phyloP scores from a whole-genome alignment of 331 rosid species.

The Arachis monticola region DNA sequence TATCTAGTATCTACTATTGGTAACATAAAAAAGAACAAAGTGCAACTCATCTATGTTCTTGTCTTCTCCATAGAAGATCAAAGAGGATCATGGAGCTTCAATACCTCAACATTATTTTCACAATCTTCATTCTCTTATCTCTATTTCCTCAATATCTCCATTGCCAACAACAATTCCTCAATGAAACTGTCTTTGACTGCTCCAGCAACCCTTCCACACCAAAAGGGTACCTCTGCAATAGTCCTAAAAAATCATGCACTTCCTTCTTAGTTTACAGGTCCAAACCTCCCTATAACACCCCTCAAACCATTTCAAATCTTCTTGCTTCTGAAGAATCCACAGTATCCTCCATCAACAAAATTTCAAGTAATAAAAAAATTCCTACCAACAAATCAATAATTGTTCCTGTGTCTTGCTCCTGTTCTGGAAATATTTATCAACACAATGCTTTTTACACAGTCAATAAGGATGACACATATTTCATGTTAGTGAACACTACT shows the following conservation, averaged over 20 bases:
- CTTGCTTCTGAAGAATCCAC: conserved; percentile 53
- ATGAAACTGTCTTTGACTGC: conserved; percentile 35
- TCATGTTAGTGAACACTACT: not conserved
- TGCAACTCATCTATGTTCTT: not conserved
- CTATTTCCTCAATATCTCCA: conserved; percentile 40
- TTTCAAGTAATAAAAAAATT: conserved; percentile 37
- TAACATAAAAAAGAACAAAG: too few species aligned
- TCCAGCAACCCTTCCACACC: conserved; percentile 27
- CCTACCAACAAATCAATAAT: conserved; percentile 32
- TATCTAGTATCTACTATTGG: too few species aligned
- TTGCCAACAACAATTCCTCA: conserved; percentile 52
- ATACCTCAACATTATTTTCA: conserved; percentile 13
- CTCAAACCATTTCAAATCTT: conserved; percentile 49
- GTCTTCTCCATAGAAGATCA: not conserved
- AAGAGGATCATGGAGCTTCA: conserved; percentile 41
- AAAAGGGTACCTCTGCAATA: conserved; percentile 60
- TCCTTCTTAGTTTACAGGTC: conserved; percentile 53
- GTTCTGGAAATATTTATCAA: conserved; percentile 50
- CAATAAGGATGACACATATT: conserved; percentile 36
- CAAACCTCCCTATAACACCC: conserved; percentile 41
- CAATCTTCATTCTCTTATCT: conserved; percentile 28
- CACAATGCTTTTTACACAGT: conserved; percentile 30
- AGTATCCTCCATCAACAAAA: conserved; percentile 48
- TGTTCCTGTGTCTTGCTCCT: conserved; percentile 45
- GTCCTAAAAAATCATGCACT: conserved; percentile 43